Evolutionary conservation across 352 stramenopile species (phyloP).

Genomic region (Phytophthora brassicae): DNA sequence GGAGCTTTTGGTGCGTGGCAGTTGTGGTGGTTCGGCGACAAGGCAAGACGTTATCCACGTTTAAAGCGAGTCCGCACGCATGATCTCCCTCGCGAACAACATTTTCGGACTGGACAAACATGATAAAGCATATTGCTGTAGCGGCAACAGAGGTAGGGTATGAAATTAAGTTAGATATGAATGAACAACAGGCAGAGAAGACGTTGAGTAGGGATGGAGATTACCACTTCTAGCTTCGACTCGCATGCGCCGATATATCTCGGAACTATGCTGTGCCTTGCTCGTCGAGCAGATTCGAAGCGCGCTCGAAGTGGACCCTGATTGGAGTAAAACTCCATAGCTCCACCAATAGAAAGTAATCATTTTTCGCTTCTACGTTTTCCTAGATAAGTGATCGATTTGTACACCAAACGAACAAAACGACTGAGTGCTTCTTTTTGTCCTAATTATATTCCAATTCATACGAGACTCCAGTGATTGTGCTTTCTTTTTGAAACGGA

Average conservation of each 20-base stretch:
- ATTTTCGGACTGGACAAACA: neutral
- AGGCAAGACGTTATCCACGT: neutral
- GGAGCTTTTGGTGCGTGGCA: neutral
- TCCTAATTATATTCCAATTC: too few relatives aligned
- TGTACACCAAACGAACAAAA: too few relatives aligned
- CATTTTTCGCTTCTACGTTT: neutral
- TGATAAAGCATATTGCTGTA: neutral
- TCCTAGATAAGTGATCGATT: constrained; percentile 13
- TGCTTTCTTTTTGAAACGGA: too few relatives aligned
- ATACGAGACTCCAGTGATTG: too few relatives aligned
- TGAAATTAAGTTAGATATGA: neutral
- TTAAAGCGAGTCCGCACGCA: neutral
- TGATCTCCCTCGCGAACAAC: neutral
- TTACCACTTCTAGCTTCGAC: neutral
- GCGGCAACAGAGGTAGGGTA: neutral
- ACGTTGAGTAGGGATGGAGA: neutral
- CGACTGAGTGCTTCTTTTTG: too few relatives aligned
- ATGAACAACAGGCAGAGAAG: neutral
- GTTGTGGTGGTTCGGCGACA: constrained; percentile 11
- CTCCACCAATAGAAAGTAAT: neutral
- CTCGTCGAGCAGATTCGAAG: neutral
- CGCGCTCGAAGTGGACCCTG: neutral
- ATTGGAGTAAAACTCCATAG: neutral
- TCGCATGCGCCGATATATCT: neutral
- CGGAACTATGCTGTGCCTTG: neutral